phyloP scores from a whole-genome alignment of 2,329 filamentous ascomycete genomes.

The Chaetomiaceae sp. region DNA sequence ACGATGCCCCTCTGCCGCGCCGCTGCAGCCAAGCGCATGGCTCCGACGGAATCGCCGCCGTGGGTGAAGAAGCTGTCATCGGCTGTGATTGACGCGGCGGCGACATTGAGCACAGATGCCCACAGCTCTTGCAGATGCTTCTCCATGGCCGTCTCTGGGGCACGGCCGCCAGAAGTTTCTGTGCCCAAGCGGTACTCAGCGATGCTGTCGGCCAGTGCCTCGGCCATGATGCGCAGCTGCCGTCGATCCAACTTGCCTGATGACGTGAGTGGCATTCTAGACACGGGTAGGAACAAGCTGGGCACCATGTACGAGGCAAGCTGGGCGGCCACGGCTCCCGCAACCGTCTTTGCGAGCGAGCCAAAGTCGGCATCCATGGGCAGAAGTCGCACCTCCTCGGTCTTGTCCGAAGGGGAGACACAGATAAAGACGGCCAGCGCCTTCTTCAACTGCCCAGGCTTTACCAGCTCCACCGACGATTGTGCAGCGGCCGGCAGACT shows the following conservation, averaged over 20 bases:
- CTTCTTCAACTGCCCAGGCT: constrained; percentile 32
- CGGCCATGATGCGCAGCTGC: constrained; percentile 15
- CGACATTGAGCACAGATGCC: constrained; percentile 30
- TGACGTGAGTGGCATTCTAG: constrained; percentile 26
- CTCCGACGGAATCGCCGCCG: constrained; percentile 34
- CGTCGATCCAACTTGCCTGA: constrained; percentile 26
- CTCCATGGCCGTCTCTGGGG: constrained; percentile 38
- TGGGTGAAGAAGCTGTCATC: constrained; percentile 35
- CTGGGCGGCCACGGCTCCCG: constrained; percentile 28
- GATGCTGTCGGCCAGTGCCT: constrained; percentile 9
- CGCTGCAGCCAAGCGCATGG: constrained; percentile 43
- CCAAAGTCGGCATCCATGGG: constrained; percentile 12
- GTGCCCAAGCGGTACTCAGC: constrained; percentile 23
- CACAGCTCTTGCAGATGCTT: constrained; percentile 44
- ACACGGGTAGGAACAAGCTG: constrained; percentile 26
- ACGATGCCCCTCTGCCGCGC: constrained; percentile 21
- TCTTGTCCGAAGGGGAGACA: constrained; percentile 7
- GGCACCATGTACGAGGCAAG: constrained; percentile 27
- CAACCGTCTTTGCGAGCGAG: constrained; percentile 9
- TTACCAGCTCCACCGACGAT: constrained; percentile 47
- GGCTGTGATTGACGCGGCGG: constrained; percentile 11
- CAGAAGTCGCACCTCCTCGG: constrained; percentile 27
- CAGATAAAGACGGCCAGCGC: constrained; percentile 19
- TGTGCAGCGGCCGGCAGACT: constrained; percentile 37
- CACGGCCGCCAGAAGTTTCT: constrained; percentile 22